These are phyloP conservation scores for Peronosclerospora sorghi DNA, from an alignment of 352 stramenopile genomes.

Conservation along the genomic window DNA sequence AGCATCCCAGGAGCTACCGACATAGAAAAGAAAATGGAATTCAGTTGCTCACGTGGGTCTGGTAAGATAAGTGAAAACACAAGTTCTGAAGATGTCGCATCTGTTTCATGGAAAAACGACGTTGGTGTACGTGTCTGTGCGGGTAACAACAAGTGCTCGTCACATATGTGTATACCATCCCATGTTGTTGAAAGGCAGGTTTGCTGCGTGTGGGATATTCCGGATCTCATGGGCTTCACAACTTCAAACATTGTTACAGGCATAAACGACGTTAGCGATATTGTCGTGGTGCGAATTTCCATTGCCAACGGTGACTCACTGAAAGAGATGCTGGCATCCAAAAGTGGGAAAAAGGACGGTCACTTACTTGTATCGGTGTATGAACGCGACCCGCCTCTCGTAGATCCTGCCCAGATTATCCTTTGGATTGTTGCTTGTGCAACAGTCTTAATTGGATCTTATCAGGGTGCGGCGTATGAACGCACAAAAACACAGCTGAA, in stretches of 20 bases:
- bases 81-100: slow-evolving; percentile 20
- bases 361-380: slow-evolving; percentile 50
- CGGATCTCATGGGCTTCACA: slow-evolving; percentile 58
- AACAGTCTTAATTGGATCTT: slow-evolving; percentile 61
- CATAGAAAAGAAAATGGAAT: slow-evolving; percentile 38
- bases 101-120: slow-evolving; percentile 19
- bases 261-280: slow-evolving; percentile 31
- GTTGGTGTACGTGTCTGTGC: slow-evolving; percentile 39
- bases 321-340: slow-evolving; percentile 26
- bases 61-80: slow-evolving; percentile 19
- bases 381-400: slow-evolving; percentile 37
- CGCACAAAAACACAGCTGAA: slow-evolving; percentile 53
- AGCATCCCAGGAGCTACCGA: slow-evolving; percentile 14
- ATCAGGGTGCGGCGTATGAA: slow-evolving; percentile 57
- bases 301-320: slow-evolving; percentile 47
- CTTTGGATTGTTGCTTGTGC: slow-evolving; percentile 69
- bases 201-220: slow-evolving; percentile 72
- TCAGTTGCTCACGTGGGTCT: slow-evolving; percentile 40
- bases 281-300: slow-evolving; percentile 61
- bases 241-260: slow-evolving; percentile 22
- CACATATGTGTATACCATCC: slow-evolving; percentile 51
- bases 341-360: slow-evolving; percentile 10
- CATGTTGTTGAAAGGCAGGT: slow-evolving; percentile 38
- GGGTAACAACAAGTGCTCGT: slow-evolving; percentile 30
- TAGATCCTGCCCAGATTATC: slow-evolving; percentile 57